Base-by-base conservation (phyloP, 768 basidiomycete genomes). In the Peribolospora kevripleyi region DNA sequence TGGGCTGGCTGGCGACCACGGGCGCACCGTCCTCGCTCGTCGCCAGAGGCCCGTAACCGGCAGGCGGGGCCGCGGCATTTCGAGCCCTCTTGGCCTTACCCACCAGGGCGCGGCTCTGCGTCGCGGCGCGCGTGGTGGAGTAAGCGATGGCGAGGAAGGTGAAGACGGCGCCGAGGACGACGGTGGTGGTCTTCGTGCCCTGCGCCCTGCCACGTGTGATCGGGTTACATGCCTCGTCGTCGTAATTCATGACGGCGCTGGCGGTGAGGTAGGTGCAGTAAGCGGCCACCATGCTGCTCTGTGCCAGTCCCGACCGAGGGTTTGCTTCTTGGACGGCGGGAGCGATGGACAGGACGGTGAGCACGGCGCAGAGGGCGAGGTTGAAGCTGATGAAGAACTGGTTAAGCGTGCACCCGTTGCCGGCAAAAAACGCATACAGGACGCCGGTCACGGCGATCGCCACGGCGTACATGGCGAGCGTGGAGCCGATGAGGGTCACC, bases 111-210 rank as follows among this genome's bases (percentile, higher is more conserved):
- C 83, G 78, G 62, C 83, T 85, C 68, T 91, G 87, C 0, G 93
- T 98, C 7, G 93, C 93, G 5, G 93, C 93, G 52, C 91, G 75
- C 37, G 81, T 84, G 0, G 93, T 97, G 39, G 90, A 95, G 65
- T 95, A 98, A 6, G 93, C 91, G 61, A 98, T 93, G 4, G 93
- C 90, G 49, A 97, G 69, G 77, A 98, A 98, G 0, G 93, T 98
- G 68, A 98, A 93, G 8, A 86, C 67, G 6, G 85, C 93, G 40
- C 93, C 93, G 48, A 95, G 73, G 38, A 95, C 71, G 49, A 93
- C 78, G 2, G 84, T 81, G 6, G 86, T 87, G 43, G 79, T 86
- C 57, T 80, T 78, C 0, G 90, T 83, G 50, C 76, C 76, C 54
- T 71, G 68, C 7, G 74, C 77, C 5, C 69, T 68, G 1, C 71